Evolutionary conservation across 2,329 filamentous ascomycete species (phyloP).

Genomic region (Pleurostoma richardsiae): DNA sequence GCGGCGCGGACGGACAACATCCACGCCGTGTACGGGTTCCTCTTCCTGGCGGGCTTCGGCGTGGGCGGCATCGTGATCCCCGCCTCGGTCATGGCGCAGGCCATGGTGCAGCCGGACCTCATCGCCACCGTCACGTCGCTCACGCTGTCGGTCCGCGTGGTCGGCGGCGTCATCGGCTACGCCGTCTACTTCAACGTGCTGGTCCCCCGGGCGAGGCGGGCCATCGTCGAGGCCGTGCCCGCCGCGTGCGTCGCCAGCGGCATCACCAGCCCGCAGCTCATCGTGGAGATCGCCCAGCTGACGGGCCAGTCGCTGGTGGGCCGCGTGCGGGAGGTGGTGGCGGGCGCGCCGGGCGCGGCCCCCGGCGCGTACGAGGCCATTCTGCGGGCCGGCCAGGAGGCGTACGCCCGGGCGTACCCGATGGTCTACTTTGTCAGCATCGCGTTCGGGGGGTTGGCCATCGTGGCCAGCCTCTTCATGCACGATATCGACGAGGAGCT

Average conservation of each 20-base stretch:
- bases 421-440: constrained; percentile 60
- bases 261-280: constrained; percentile 39
- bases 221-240: not conserved
- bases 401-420: constrained; percentile 53
- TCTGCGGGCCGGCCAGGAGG: constrained; percentile 49
- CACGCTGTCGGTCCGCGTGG: constrained; percentile 63
- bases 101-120: constrained; percentile 65
- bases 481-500: constrained; percentile 54
- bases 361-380: constrained; percentile 39
- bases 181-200: constrained; percentile 49
- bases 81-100: constrained; percentile 62
- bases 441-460: constrained; percentile 52
- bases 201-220: not conserved
- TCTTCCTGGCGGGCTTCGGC: constrained; percentile 58
- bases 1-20: constrained; percentile 47
- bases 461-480: constrained; percentile 53
- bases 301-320: constrained; percentile 28
- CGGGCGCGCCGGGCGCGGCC: not conserved
- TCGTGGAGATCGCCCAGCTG: constrained; percentile 44
- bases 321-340: not conserved
- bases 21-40: constrained; percentile 46
- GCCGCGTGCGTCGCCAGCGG: constrained; percentile 38
- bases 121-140: constrained; percentile 66
- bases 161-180: constrained; percentile 63
- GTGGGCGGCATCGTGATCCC: constrained; percentile 66